These are phyloP conservation scores for Candida sojae DNA, from an alignment of 1,139 yeast genomes.

Conservation along the genomic window DNA sequence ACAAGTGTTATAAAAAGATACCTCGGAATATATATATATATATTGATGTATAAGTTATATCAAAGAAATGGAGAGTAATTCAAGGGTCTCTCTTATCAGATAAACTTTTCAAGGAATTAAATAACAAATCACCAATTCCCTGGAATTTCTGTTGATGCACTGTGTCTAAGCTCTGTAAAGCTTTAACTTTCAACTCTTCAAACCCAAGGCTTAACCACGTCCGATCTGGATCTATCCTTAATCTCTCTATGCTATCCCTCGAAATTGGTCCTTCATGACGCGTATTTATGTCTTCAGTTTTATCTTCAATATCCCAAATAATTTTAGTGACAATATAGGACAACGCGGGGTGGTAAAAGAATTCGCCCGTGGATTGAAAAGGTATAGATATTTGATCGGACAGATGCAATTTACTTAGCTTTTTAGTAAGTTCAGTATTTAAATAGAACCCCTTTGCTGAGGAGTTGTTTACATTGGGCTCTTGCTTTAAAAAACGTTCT, in stretches of 20 bases:
- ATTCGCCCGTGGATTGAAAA: conserved; percentile 38
- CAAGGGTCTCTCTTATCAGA: conserved; percentile 20
- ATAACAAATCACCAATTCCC: conserved; percentile 48
- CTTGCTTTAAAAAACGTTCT: conserved; percentile 38
- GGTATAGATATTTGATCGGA: conserved; percentile 19
- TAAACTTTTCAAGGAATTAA: conserved; percentile 47
- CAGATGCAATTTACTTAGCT: conserved; percentile 32
- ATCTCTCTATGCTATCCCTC: conserved; percentile 27
- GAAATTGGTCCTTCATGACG: conserved; percentile 51
- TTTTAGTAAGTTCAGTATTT: conserved; percentile 34
- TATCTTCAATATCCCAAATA: conserved; percentile 51
- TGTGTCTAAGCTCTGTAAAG: conserved; percentile 35
- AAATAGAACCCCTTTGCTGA: conserved; percentile 43
- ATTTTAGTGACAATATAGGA: conserved; percentile 45
- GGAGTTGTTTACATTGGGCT: conserved; percentile 8
- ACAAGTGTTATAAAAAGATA: neutral
- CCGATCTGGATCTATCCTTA: conserved; percentile 20
- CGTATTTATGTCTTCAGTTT: conserved; percentile 21
- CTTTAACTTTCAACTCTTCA: conserved; percentile 40
- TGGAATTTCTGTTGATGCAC: conserved; percentile 29
- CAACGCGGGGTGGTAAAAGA: conserved; percentile 59
- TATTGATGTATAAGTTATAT: neutral
- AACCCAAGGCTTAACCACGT: conserved; percentile 34
- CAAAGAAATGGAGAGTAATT: neutral
- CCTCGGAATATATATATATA: neutral